Base-by-base conservation (phyloP, 768 basidiomycete genomes). In the Lyophyllum semitale region DNA sequence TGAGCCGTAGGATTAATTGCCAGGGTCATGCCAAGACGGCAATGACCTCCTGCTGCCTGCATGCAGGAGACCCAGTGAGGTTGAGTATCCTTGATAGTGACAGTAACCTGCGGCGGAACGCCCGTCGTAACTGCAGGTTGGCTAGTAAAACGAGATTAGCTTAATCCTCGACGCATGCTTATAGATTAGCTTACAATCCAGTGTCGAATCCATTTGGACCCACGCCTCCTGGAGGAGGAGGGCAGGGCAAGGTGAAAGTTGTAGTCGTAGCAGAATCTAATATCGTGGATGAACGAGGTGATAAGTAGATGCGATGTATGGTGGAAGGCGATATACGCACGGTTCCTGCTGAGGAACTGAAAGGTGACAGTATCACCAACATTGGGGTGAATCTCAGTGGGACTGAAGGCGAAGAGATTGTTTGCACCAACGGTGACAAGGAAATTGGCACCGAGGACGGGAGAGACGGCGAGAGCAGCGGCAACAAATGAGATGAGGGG, bases 41-140 rank as follows among this genome's bases (percentile, higher is more conserved):
- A 51, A 51, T 51, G 49, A 41, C 23, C 49, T 27, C 49, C 49
- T 2, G 22, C 49, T 17, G 49, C 49, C 25, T 51, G 49, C 49
- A 51, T 51, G 25, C 49, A 51, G 8, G 49, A 51, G n/a, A 51
- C 49, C 49, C 49, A 51, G 23, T 51, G 49, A 26, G 49, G 49
- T 17, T 26, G 5, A 13, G 13, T 38, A 27, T 51, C 49, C 11
- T 18, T 25, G 25, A 51, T 51, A 22, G 38, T 41, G 26, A 51
- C 23, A 1, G 35, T 51, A 18, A 33, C 49, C 38, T 23, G 4
- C 1, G 49, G 49, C 3, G 37, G 7, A 26, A 25, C 2, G 38
- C 37, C 49, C 1, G 20, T 41, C 13, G n/a, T n/a, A n/a, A 23
- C 27, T 4, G 33, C 38, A 29, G 49, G 37, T 11, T 51, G 49